Base-by-base conservation (phyloP, 768 basidiomycete genomes). In the Pleurotus tuber-regium region DNA sequence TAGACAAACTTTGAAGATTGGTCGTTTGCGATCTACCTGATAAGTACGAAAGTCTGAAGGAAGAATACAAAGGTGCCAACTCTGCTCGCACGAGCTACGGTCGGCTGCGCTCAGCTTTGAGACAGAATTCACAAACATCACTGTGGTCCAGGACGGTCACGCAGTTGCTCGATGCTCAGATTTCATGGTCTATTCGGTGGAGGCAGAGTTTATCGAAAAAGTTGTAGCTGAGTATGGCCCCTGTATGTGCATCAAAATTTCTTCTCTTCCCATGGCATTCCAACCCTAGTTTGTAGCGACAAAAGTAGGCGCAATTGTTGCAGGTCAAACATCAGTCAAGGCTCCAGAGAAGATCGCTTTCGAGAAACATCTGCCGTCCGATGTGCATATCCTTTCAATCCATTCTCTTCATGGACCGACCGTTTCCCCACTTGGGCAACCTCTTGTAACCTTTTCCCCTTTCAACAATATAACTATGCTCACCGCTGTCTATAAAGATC, bases 321-420 rank as follows among this genome's bases (percentile, higher is more conserved):
- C 92, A 1, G 97, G 96, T 1, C 96, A 99, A 66, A 99, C 96
- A 0, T 95, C 92, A 1, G 95, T 98, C 38, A 99, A 99, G 65
- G 90, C 93, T 0, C 97, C 97, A 0, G 97, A 99, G 65, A 84
- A 79, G 56, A 78, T 67, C 1, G 95, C 97, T 0, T 98, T 97
- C 61, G 97, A 99, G 58, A 79, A 81, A 28, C 75, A 90, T 60
- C 83, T 98, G 2, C 97, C 97, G 0, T 58, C 68, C 2, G 97
- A 99, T 61, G 86, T 89, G 10, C 78, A 87, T 60, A 94, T 99
- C 59, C 80, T 98, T 40, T 97, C 94, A 0, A 81, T 92, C 51
- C 97, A 99, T 70, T 97, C 94, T 16, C 69, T 99, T 18, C 97
- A 99, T 64, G 96, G 95, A 0, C 96, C 97, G 0, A 83, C 81